phyloP scores from a whole-genome alignment of 2,329 filamentous ascomycete species.

The Beauveria australis region DNA sequence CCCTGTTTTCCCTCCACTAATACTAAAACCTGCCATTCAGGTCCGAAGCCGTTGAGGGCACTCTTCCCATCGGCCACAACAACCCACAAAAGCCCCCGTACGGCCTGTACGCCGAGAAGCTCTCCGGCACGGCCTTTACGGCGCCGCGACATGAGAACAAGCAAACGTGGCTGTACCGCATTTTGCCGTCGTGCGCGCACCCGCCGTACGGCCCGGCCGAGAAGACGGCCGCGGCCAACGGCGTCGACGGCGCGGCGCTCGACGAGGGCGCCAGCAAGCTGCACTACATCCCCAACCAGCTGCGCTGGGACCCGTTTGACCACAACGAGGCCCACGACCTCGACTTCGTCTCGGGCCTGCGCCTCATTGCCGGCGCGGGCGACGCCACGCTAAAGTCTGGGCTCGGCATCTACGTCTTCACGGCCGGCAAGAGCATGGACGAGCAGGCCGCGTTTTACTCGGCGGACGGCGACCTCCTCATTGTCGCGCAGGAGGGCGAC shows the following conservation, averaged over 20 bases:
- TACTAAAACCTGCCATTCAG: conserved; percentile 32
- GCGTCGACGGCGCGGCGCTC: conserved; percentile 16
- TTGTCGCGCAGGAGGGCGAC: conserved; percentile 62
- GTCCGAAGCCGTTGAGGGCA: conserved; percentile 66
- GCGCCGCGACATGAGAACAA: conserved; percentile 60
- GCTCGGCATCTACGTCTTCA: conserved; percentile 67
- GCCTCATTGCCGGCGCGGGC: conserved; percentile 67
- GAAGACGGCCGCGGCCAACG: conserved; percentile 16
- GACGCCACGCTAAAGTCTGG: conserved; percentile 68
- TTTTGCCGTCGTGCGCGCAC: conserved; percentile 57
- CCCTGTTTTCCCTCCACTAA: neutral
- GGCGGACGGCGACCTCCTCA: conserved; percentile 67
- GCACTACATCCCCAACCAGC: conserved; percentile 71
- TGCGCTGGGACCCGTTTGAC: conserved; percentile 72
- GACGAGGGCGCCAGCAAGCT: conserved; percentile 34
- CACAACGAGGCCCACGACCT: conserved; percentile 45
- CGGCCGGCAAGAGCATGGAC: conserved; percentile 65
- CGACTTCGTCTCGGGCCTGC: conserved; percentile 46
- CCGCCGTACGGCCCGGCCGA: conserved; percentile 43
- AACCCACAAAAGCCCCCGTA: conserved; percentile 72
- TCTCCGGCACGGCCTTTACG: conserved; percentile 65
- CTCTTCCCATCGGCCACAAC: conserved; percentile 68
- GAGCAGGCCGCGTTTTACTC: conserved; percentile 66
- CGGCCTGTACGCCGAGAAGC: conserved; percentile 75
- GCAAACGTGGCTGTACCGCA: conserved; percentile 66